Base-by-base conservation (phyloP, 495 filamentous ascomycete genomes). In the Apiosordaria backusii region DNA sequence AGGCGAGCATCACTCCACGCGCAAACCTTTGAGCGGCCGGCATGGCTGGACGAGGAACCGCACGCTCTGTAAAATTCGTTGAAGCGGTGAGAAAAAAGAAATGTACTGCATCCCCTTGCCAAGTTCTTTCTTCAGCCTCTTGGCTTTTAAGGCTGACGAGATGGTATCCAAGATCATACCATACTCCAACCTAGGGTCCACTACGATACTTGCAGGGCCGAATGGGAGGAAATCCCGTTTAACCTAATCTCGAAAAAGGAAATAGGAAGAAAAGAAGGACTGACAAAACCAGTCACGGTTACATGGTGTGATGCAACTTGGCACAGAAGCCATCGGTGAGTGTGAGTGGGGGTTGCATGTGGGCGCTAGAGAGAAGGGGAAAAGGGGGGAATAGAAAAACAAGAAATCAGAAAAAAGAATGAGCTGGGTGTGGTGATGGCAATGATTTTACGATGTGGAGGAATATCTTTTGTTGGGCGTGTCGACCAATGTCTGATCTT, bases 11-110 rank as follows among this genome's bases (percentile, higher is more conserved):
- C 66, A 4, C 55, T 68, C 29, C 24, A 64, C 19, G 61, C 61
- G 2, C 50, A 55, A 50, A 50, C 61, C 0, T 59, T 59, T 15
- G 53, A 67, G n/a, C 53, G 54, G 2, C 65, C 65, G n/a, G 21
- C 26, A 4, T 67, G 65, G 65, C 29, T 60, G 21, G 40, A 67
- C 65, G 50, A 26, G 35, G 35, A 45, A 22, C 65, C 65, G 19
- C 60, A 67, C 40, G 65, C 65, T 15, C 63, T 67, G 60, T 67
- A 24, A 63, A 59, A 0, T n/a, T 35, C 4, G 29, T 19, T 55
- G 15, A 55, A 55, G 52, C 27, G 59, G 24, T 40, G 26, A 45
- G 59, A 22, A 23, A 23, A 75, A 90, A 89, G n/a, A 45, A 15
- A 45, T 45, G 35, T 45, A 45, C 10, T 45, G 35, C 35, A 45